phyloP scores from a whole-genome alignment of 208 protist genomes.

The Porcisia deanei region DNA sequence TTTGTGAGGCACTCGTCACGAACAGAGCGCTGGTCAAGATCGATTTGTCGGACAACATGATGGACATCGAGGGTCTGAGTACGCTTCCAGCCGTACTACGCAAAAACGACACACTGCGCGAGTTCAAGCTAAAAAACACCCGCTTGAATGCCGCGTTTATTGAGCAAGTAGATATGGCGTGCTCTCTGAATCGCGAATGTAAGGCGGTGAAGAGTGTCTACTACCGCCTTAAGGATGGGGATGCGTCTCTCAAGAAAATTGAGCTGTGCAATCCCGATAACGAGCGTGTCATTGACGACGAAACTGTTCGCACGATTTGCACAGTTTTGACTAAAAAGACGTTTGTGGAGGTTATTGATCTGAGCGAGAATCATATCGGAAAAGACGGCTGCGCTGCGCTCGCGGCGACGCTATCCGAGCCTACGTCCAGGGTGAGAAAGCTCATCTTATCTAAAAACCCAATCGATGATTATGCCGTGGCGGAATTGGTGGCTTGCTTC shows the following conservation, averaged over 20 bases:
- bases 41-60: conserved; percentile 73
- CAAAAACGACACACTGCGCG: conserved; percentile 53
- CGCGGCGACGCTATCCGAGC: conserved; percentile 41
- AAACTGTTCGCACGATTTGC: conserved; percentile 65
- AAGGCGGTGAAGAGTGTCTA: conserved; percentile 55
- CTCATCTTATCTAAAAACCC: conserved; percentile 63
- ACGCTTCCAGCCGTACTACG: conserved; percentile 63
- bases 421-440: conserved; percentile 41
- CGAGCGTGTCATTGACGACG: conserved; percentile 54
- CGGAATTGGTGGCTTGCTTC: conserved; percentile 57
- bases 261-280: conserved; percentile 46
- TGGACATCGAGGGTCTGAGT: conserved; percentile 47
- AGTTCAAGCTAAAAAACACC: conserved; percentile 55
- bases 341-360: conserved; percentile 52
- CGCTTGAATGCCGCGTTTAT: conserved; percentile 42
- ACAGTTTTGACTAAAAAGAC: conserved; percentile 39
- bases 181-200: conserved; percentile 75
- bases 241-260: conserved; percentile 48
- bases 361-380: conserved; percentile 67
- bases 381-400: conserved; percentile 53
- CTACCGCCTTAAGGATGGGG: conserved; percentile 62
- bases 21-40: conserved; percentile 70
- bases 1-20: conserved; percentile 70
- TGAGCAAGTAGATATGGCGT: conserved; percentile 51
- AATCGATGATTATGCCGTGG: conserved; percentile 57